Percentiles rank a stretch among this genome's conserved stretches.
These are phyloP conservation scores for Colletotrichum tropicicola DNA, from an alignment of 2,329 filamentous ascomycete species.

Conservation along the genomic window DNA sequence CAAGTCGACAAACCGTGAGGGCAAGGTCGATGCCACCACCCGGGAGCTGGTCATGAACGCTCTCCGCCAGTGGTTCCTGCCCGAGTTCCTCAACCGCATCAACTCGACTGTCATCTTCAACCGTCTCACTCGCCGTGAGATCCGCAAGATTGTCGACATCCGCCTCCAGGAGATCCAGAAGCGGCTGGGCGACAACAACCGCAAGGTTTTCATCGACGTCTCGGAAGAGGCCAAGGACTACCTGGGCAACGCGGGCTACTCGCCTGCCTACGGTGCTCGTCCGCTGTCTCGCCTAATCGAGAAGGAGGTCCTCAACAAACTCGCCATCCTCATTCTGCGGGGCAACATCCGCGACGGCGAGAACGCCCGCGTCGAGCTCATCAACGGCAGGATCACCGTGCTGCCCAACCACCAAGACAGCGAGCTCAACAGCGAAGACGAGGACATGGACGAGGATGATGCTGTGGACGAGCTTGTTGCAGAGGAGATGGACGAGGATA, in stretches of 20 bases:
- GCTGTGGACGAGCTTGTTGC: conserved; percentile 74
- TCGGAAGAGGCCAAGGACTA: conserved; percentile 91
- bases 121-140: conserved; percentile 87
- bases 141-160: conserved; percentile 94
- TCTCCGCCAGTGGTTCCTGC: conserved; percentile 94
- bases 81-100: conserved; percentile 98
- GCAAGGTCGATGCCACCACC: conserved; percentile 85
- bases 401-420: conserved; percentile 81
- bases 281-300: conserved; percentile 91
- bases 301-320: conserved; percentile 93
- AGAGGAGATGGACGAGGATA: conserved; percentile 69
- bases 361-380: conserved; percentile 78
- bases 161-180: conserved; percentile 90
- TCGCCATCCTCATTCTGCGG: conserved; percentile 90
- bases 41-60: conserved; percentile 90
- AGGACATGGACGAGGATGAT: conserved; percentile 77
- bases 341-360: conserved; percentile 89
- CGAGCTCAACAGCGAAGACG: conserved; percentile 65
- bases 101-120: conserved; percentile 98
- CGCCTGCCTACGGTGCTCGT: conserved; percentile 91
- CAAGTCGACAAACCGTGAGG: conserved; percentile 79
- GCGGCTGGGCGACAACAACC: conserved; percentile 83
- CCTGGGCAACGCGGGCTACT: conserved; percentile 90
- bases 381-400: conserved; percentile 82
- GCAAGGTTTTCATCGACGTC: conserved; percentile 86